phyloP scores from a whole-genome alignment of 441 rosid species.

The Theobroma grandiflorum region DNA sequence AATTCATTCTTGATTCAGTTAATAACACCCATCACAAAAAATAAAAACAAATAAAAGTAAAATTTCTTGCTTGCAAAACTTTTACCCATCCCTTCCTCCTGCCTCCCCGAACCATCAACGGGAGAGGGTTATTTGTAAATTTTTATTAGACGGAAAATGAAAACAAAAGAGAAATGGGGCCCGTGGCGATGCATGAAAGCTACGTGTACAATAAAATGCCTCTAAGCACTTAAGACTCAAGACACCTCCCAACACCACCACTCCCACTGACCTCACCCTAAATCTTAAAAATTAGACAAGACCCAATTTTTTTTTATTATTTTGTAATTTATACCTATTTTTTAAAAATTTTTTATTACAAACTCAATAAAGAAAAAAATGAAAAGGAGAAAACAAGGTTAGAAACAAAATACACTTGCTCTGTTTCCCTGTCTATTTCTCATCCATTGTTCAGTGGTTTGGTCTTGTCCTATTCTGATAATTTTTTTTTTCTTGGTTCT shows the following conservation, averaged over 20 bases:
- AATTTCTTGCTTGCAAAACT: no score
- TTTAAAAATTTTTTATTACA: background rate
- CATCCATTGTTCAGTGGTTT: constrained; percentile 19
- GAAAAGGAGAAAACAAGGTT: background rate
- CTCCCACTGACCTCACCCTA: background rate
- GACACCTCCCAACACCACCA: constrained; percentile 11
- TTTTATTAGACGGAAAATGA: background rate
- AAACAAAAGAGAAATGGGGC: constrained; percentile 11
- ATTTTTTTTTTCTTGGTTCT: background rate
- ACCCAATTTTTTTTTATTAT: background rate
- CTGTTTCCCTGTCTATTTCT: background rate
- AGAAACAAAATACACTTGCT: background rate
- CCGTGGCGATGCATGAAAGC: constrained; percentile 27
- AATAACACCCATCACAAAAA: background rate
- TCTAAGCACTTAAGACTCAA: background rate
- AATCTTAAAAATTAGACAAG: background rate
- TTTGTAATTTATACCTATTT: background rate
- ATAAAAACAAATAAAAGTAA: background rate
- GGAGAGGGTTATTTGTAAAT: background rate
- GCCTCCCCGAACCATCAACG: background rate
- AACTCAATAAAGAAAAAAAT: background rate
- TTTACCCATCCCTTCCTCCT: background rate
- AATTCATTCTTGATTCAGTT: background rate
- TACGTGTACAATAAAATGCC: constrained; percentile 26
- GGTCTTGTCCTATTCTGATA: constrained; percentile 19